Evolutionary conservation across 129 eudicot genomes (phyloP).

Genomic region (Saussurea involucrata): DNA sequence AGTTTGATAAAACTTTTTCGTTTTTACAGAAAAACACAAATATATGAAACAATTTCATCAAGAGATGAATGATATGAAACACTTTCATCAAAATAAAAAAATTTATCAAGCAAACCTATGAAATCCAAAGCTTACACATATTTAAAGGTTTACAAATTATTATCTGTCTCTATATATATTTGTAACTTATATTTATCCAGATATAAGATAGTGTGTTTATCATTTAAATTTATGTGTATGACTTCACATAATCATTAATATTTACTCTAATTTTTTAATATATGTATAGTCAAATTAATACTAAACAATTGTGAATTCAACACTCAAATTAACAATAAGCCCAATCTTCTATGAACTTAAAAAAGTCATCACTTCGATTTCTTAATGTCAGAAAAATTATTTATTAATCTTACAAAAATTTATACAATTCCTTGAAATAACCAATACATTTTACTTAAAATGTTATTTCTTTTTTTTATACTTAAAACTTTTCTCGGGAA

Average conservation of each 20-base stretch:
- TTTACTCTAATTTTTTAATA: neutral
- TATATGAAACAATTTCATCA: no score
- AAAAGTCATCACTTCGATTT: conserved; percentile 17
- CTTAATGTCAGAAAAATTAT: neutral
- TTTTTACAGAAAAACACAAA: no score
- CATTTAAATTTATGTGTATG: neutral
- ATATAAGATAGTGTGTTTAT: neutral
- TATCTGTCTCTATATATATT: no score
- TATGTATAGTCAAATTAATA: neutral
- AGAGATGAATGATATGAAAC: no score
- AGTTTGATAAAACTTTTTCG: no score
- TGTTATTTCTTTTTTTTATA: neutral
- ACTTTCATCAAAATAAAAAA: no score
- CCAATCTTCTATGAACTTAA: conserved; percentile 24
- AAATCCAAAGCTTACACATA: no score
- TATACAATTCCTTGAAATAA: neutral
- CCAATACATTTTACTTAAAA: neutral
- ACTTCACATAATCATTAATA: neutral
- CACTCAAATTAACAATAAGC: conserved; percentile 16
- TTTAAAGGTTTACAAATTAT: no score
- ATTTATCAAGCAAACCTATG: no score
- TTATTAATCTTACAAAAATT: neutral
- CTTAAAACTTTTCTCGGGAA: neutral
- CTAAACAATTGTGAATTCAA: neutral
- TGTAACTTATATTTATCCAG: neutral